A percentile compares a stretch with the other conserved stretches of the same genome.
Evolutionary conservation across 225 moss, liverwort and hornwort genomes (phyloP).

Genomic region (Marchantia paleacea): DNA sequence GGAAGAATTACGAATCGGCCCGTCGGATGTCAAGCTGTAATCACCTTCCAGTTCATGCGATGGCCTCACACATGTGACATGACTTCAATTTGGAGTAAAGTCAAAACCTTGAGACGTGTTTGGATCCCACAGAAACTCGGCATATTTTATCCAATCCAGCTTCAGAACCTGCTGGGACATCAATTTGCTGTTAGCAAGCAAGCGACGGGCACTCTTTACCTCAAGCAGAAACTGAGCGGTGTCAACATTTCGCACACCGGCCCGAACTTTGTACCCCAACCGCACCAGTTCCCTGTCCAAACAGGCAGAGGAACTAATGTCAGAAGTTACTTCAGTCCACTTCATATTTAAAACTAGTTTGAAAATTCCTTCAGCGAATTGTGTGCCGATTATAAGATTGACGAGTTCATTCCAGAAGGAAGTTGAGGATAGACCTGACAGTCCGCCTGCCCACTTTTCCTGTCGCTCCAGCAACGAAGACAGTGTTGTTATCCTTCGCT

Average conservation of each 20-base stretch:
- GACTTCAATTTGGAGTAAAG: not conserved
- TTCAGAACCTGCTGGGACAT: not conserved
- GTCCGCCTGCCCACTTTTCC: slow-evolving; percentile 80
- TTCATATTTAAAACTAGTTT: too few species aligned
- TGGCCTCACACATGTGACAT: not conserved
- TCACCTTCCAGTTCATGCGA: not conserved
- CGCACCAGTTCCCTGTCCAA: slow-evolving; percentile 69
- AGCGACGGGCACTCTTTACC: slow-evolving; percentile 33
- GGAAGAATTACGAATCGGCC: not conserved
- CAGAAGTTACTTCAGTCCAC: too few species aligned
- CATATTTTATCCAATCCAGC: too few species aligned
- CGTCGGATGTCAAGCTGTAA: not conserved
- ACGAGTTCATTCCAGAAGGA: not conserved
- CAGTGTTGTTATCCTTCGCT: slow-evolving; percentile 57
- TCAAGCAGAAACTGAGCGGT: slow-evolving; percentile 65
- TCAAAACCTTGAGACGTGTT: not conserved
- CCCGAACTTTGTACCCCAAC: slow-evolving; percentile 71
- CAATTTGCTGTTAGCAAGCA: not conserved
- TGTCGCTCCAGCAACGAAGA: slow-evolving; percentile 91
- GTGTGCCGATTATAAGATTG: not conserved
- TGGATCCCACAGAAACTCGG: too few species aligned
- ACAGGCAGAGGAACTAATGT: not conserved
- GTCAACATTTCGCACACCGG: slow-evolving; percentile 66
- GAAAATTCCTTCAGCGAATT: too few species aligned
- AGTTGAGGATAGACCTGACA: slow-evolving; percentile 51